A percentile compares a stretch with the other conserved stretches of the same genome.
Evolutionary conservation across 106 monocot genomes (phyloP).

Genomic region (Iris macrosiphon): DNA sequence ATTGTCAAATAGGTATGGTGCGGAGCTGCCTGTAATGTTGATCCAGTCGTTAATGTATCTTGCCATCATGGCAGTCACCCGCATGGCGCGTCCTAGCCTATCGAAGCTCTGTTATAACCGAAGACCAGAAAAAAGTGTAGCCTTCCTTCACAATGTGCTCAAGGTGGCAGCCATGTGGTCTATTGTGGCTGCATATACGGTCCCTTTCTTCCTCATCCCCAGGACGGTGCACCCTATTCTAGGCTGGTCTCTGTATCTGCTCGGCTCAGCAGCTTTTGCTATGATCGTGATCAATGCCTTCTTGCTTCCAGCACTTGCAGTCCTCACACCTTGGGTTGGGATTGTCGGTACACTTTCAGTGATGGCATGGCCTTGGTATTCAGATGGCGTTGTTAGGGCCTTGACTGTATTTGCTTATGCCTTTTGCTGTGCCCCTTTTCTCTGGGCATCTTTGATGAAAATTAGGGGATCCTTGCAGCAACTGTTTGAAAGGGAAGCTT

Average conservation of each 20-base stretch:
- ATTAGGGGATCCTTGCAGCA: constrained; percentile 26
- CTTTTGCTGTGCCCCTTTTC: constrained; percentile 36
- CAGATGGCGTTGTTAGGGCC: constrained; percentile 51
- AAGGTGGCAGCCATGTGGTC: constrained; percentile 48
- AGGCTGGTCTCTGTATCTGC: constrained; percentile 64
- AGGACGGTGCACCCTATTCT: constrained; percentile 61
- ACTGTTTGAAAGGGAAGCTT: constrained; percentile 45
- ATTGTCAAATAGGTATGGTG: constrained; percentile 30
- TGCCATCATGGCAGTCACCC: constrained; percentile 38
- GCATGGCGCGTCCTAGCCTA: constrained; percentile 48
- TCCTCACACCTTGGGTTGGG: constrained; percentile 44
- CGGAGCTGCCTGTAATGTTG: constrained; percentile 47
- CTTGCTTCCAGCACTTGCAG: constrained; percentile 35
- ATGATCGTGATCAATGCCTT: constrained; percentile 48
- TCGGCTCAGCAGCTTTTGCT: constrained; percentile 36
- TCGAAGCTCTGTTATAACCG: constrained; percentile 68
- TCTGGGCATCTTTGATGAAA: constrained; percentile 42
- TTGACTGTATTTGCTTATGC: constrained; percentile 36
- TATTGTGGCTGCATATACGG: constrained; percentile 36
- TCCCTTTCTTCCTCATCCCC: constrained; percentile 71
- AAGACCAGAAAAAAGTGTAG: constrained; percentile 40
- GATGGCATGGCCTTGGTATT: constrained; percentile 67
- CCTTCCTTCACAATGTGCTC: constrained; percentile 27
- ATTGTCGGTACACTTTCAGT: constrained; percentile 34
- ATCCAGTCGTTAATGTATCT: constrained; percentile 54